Percentiles rank a stretch among this genome's conserved stretches.
Conservation (phyloP, 371 early-diverging fungal genomes). For the Mycotypha africana region DNA sequence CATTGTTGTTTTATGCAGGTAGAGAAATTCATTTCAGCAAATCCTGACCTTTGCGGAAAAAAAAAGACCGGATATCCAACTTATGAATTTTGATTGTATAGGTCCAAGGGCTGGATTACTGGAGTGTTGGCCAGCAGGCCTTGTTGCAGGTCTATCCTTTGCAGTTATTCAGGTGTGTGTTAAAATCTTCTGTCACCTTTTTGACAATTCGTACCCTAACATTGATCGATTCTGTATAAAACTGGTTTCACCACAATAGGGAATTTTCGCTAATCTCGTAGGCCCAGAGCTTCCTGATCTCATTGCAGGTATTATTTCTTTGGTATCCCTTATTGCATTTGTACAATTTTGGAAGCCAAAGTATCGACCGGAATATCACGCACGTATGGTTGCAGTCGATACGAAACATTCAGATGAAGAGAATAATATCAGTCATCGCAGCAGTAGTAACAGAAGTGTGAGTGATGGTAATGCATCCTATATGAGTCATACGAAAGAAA, state of each 20-base stretch:
- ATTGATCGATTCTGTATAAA: background rate
- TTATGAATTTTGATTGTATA: no score
- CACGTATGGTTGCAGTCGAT: conserved; percentile 4
- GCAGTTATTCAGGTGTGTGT: conserved; percentile 28
- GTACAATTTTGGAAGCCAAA: conserved; percentile 47
- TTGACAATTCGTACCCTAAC: background rate
- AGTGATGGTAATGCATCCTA: no score
- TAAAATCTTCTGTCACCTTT: background rate
- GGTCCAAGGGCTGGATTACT: conserved; percentile 32
- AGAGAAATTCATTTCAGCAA: background rate
- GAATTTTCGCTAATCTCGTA: conserved; percentile 38
- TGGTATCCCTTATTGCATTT: conserved; percentile 28
- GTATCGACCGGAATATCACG: conserved; percentile 35
- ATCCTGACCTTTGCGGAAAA: no score
- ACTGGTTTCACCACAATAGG: conserved; percentile 4
- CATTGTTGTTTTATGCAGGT: conserved; percentile 34
- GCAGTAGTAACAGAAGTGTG: no score
- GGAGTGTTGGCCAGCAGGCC: conserved; percentile 43
- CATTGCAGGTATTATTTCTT: conserved; percentile 39
- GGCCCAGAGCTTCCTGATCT: conserved; percentile 47
- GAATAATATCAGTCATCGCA: no score
- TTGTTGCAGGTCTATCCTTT: conserved; percentile 43
- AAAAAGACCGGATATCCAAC: no score
- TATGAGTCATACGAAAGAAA: background rate
- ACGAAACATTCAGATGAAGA: conserved; percentile 6